Evolutionary conservation across 2,329 filamentous ascomycete species (phyloP).

Genomic region (Periconia digitata): DNA sequence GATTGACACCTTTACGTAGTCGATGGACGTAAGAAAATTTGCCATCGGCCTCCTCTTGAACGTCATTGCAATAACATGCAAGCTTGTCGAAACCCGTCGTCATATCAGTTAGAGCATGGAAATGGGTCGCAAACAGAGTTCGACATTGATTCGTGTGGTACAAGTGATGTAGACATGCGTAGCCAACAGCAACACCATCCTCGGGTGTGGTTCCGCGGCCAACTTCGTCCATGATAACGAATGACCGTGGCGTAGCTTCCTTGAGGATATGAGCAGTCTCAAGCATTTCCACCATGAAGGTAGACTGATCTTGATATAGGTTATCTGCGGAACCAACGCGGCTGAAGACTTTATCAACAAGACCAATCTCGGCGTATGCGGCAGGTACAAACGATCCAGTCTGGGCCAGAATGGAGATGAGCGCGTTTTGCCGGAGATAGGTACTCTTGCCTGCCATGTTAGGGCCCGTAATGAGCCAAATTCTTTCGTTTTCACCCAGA

Average conservation of each 20-base stretch:
- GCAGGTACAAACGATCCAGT: slow-evolving; percentile 92
- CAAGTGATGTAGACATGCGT: slow-evolving; percentile 83
- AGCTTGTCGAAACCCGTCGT: slow-evolving; percentile 62
- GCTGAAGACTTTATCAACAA: slow-evolving; percentile 96
- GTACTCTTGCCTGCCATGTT: slow-evolving; percentile 99
- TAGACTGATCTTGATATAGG: slow-evolving; percentile 91
- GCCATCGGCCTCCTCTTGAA: slow-evolving; percentile 67
- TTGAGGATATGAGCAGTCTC: slow-evolving; percentile 91
- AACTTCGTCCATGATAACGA: slow-evolving; percentile 98
- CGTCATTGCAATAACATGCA: slow-evolving; percentile 84
- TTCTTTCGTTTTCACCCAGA: slow-evolving; percentile 73
- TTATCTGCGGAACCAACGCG: slow-evolving; percentile 88
- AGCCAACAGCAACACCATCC: slow-evolving; percentile 87
- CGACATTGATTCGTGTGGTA: slow-evolving; percentile 76
- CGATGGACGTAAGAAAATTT: slow-evolving; percentile 84
- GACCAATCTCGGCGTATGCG: slow-evolving; percentile 77
- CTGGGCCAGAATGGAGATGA: slow-evolving; percentile 92
- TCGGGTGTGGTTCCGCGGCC: slow-evolving; percentile 91
- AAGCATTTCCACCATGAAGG: slow-evolving; percentile 99
- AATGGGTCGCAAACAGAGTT: slow-evolving; percentile 92
- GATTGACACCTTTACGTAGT: slow-evolving; percentile 79
- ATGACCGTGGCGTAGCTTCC: slow-evolving; percentile 77
- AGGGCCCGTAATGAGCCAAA: slow-evolving; percentile 73
- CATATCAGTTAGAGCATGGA: slow-evolving; percentile 81
- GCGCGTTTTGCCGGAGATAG: slow-evolving; percentile 90